Evolutionary conservation across 2,329 filamentous ascomycete species (phyloP), one percentile per base, ranked within the genome.

Genomic region (Epichloe sp.): DNA sequence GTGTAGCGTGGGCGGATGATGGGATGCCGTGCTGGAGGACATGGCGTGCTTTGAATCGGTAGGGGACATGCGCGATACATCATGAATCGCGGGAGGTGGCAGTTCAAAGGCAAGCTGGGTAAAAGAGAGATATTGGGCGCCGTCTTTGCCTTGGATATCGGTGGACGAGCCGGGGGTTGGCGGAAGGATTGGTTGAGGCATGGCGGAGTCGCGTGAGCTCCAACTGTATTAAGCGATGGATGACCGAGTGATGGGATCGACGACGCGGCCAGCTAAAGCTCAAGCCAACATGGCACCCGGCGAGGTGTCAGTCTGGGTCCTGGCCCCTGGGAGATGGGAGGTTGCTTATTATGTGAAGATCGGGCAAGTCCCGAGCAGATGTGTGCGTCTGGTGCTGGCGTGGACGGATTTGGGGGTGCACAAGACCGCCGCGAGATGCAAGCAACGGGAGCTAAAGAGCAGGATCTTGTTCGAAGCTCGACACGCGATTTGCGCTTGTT

Each of bases 151-250:
- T 52, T 80, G 78, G 64, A 93, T 86, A 62, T 93, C 88, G 48
- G 85, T 85, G 36, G 86, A 91, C 11, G 86, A 86, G 49, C 80
- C 82, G 41, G 88, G 88, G 47, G 88, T 94, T 43, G 83, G 86
- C 44, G 85, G 87, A 40, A 66, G 57, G 7, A 54, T 55, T 35
- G 64, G 63, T 47, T 58, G 63, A 56, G 65, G 63, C 65, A 67
- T 67, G 50, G 53, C 57, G 54, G 48, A 46, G 54, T 49, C 53
- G 50, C 42, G 52, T 52, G 52, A 43, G 49, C 26, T 8, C 26
- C 26, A 31, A 31, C 26, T 31, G 26, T 31, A 26, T 2, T 6
- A 8, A 3, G 26, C 26, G 26, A 31, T 31, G 26, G 26, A 31
- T 31, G 26, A 10, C 26, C 26, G 26, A 31, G 7, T 26, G 26